phyloP scores from a whole-genome alignment of 306 rosid genomes.

The Vachellia collinsii region DNA sequence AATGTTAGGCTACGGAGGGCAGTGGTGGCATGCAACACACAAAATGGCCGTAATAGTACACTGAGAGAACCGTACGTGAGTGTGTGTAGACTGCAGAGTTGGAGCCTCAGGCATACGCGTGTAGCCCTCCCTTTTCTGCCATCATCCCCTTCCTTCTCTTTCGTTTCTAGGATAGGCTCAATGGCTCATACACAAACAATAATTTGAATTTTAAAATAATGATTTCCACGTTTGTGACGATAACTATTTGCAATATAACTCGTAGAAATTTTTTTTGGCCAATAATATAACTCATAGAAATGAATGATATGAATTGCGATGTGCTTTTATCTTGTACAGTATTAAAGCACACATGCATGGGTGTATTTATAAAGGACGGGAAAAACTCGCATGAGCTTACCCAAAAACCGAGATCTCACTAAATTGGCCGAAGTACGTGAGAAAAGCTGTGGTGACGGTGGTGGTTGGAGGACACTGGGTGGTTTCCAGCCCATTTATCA shows the following conservation, averaged over 20 bases:
- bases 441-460: not conserved
- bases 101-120: constrained; percentile 13
- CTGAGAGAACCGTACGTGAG: constrained; percentile 29
- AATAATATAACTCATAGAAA: not conserved
- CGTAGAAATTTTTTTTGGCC: too few species aligned
- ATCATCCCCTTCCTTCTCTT: not conserved
- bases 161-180: too few species aligned
- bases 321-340: not conserved
- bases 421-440: not conserved
- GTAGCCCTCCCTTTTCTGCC: constrained; percentile 13
- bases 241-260: not conserved
- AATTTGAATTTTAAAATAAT: too few species aligned
- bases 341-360: not conserved
- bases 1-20: constrained; percentile 13
- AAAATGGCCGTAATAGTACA: constrained; percentile 6
- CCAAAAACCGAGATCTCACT: not conserved
- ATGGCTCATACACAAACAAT: too few species aligned
- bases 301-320: not conserved
- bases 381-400: not conserved
- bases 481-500: constrained; percentile 46
- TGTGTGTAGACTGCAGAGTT: not conserved
- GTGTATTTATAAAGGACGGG: not conserved
- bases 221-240: not conserved
- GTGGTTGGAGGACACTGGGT: constrained; percentile 13
- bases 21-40: constrained; percentile 5